Evolutionary conservation across 495 filamentous ascomycete species (phyloP), one percentile per base, ranked within the genome.

Genomic region (Aspergillus nanangensis): DNA sequence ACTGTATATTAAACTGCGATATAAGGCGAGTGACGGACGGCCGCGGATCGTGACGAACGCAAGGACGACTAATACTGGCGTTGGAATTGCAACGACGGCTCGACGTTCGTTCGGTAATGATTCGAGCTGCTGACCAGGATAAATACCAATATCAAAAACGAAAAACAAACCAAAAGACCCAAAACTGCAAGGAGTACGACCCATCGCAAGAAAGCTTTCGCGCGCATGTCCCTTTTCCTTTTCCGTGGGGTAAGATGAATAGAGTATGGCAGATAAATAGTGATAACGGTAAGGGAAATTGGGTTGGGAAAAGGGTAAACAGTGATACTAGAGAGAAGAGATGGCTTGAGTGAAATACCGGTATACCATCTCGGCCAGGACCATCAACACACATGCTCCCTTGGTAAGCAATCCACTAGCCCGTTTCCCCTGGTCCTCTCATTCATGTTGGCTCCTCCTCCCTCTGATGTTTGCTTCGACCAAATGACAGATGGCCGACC

Each of bases 51-150:
- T 54, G 51, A 50, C 38, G 47, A 59, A 56, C 45, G 55, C 42
- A 65, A 57, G 53, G 67, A 71, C 65, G 67, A 61, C 34, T 61
- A 47, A 58, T 36, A 61, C 36, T 56, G 62, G 61, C 55, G 66
- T 48, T n/a, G 52, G 50, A 50, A 47, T 27, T 40, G 40, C 37
- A 51, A 55, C 46, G 61, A 57, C 64, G 57, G 67, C 59, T 67
- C 66, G 66, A 67, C 61, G 65, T 62, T 60, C 56, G 69, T 58
- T 69, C 69, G 64, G 61, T 39, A 54, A 47, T 56, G 55, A 52
- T 62, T 64, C 63, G 62, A 66, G 69, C 64, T 68, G 69, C 66
- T 66, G 63, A 67, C 58, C 57, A 63, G 47, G 51, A 60, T 54
- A 48, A 53, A 60, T 56, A 54, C 46, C 57, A 58, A 44, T 37